These are phyloP conservation scores for Emergomyces pasteurianus DNA, from an alignment of 2,329 filamentous ascomycete genomes.

Conservation along the genomic window DNA sequence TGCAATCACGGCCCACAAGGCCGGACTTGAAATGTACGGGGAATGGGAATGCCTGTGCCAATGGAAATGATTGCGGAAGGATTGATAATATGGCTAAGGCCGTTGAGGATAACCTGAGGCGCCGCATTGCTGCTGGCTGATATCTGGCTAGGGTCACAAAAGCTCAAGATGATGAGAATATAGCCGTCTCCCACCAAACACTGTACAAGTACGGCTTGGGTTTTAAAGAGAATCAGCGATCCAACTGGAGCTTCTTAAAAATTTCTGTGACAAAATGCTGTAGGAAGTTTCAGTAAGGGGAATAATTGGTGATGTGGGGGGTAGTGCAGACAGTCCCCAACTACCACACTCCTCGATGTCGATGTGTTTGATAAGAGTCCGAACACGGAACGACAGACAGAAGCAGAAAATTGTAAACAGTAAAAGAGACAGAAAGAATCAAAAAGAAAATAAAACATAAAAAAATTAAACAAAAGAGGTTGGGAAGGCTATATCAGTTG, in stretches of 20 bases:
- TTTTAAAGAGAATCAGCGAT: not conserved
- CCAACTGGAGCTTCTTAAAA: not conserved
- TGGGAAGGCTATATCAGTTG: not conserved
- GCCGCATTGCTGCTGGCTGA: not conserved
- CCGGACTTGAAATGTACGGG: slow-evolving; percentile 12
- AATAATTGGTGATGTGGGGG: not conserved
- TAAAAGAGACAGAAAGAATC: slow-evolving; percentile 1
- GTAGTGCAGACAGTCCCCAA: not conserved
- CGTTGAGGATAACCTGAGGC: not conserved
- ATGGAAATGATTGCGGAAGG: slow-evolving; percentile 14
- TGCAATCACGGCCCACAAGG: slow-evolving; percentile 26
- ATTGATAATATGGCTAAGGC: slow-evolving; percentile 14
- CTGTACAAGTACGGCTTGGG: not conserved
- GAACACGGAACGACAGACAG: not conserved
- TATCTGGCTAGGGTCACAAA: not conserved
- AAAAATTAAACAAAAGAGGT: slow-evolving; percentile 8
- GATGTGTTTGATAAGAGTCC: not conserved
- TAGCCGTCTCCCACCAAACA: not conserved
- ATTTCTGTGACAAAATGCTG: not conserved
- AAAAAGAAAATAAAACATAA: slow-evolving; percentile 5
- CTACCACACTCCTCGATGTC: not conserved
- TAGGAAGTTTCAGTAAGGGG: not conserved
- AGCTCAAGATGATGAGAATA: not conserved
- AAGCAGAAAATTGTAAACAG: not conserved
- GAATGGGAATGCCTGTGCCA: slow-evolving; percentile 22